Conservation (phyloP, 768 basidiomycete species). For the Sistotremastrum niveocremeum region DNA sequence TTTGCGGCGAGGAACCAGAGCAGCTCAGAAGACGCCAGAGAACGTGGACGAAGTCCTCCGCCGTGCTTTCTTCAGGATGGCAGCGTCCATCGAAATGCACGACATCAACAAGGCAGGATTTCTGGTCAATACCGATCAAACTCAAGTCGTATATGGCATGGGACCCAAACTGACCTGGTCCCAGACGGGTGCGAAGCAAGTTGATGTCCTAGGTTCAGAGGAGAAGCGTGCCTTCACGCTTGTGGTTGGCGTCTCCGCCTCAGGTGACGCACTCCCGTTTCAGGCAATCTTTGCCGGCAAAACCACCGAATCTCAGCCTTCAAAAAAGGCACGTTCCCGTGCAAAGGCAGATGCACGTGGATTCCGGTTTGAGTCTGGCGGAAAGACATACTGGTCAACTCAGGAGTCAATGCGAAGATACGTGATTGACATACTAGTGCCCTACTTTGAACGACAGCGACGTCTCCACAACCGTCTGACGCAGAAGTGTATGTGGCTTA, state of each 20-base stretch:
- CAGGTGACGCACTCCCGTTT: slow-evolving; percentile 21
- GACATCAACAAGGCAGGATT: slow-evolving; percentile 14
- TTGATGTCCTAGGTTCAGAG: slow-evolving; percentile 19
- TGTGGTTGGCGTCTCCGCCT: slow-evolving; percentile 17
- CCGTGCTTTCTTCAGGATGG: slow-evolving; percentile 11
- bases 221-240: slow-evolving; percentile 31
- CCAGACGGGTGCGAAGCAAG: slow-evolving; percentile 20
- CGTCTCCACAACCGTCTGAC: neutral
- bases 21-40: slow-evolving; percentile 22
- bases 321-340: slow-evolving; percentile 1
- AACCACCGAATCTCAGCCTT: slow-evolving; percentile 14
- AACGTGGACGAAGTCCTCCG: slow-evolving; percentile 13
- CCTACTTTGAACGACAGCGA: slow-evolving; percentile 2
- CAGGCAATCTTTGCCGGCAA: slow-evolving; percentile 25
- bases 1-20: slow-evolving; percentile 15
- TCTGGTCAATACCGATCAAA: slow-evolving; percentile 25
- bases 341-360: slow-evolving; percentile 12
- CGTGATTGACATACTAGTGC: slow-evolving; percentile 2
- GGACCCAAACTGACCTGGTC: slow-evolving; percentile 18
- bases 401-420: neutral
- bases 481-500: slow-evolving; percentile 1
- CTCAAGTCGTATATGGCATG: slow-evolving; percentile 16
- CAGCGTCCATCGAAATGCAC: slow-evolving; percentile 14
- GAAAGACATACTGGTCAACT: slow-evolving; percentile 4
- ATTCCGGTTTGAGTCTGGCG: slow-evolving; percentile 7